Evolutionary conservation across 164 flowering plant genomes (phyloP).

Genomic region (Liquidambar formosana): DNA sequence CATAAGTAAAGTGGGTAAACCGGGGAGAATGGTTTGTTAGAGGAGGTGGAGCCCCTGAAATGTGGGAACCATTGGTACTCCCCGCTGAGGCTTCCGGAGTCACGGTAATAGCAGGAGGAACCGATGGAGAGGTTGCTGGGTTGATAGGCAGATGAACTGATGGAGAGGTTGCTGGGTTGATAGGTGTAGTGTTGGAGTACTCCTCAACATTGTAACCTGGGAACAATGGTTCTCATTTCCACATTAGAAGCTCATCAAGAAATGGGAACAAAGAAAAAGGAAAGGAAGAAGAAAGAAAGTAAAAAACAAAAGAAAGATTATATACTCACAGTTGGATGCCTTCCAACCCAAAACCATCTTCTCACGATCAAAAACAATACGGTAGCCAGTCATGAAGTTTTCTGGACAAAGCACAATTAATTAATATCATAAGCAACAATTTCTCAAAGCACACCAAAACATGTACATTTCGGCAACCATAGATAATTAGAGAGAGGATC

Average conservation of each 20-base stretch:
- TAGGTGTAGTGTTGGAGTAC: conserved; percentile 22
- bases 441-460: background rate
- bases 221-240: background rate
- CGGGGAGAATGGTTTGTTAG: too few species aligned
- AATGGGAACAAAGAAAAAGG: background rate
- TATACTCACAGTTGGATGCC: conserved; percentile 62
- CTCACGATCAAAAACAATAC: conserved; percentile 71
- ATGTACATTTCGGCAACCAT: too few species aligned
- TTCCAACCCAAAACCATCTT: conserved; percentile 71
- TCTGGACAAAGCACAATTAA: conserved; percentile 37
- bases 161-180: conserved; percentile 20
- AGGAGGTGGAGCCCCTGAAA: too few species aligned
- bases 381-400: conserved; percentile 85
- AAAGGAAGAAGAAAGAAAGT: background rate
- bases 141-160: too few species aligned
- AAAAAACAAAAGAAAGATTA: background rate
- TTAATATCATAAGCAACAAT: background rate
- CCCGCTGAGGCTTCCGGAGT: conserved; percentile 34
- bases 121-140: conserved; percentile 5
- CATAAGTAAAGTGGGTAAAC: too few species aligned
- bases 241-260: background rate
- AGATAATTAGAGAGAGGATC: too few species aligned
- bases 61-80: too few species aligned
- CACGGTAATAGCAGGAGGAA: conserved; percentile 36
- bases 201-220: conserved; percentile 40